These are phyloP conservation scores for Penicillium nordicum DNA, from an alignment of 2,329 filamentous ascomycete species.

Conservation along the genomic window DNA sequence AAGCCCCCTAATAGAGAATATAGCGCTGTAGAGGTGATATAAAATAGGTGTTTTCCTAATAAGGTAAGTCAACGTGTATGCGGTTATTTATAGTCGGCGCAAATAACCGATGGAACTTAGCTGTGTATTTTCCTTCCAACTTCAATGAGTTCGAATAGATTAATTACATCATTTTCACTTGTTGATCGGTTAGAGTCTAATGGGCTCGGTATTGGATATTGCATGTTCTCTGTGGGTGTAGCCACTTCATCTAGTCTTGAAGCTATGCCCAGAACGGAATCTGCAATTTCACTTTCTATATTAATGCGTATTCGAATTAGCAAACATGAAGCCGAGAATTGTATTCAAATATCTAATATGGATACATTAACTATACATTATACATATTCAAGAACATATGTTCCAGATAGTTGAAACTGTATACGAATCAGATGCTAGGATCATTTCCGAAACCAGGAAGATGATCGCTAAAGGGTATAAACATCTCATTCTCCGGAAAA, in stretches of 20 bases:
- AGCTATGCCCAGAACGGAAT: neutral
- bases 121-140: neutral
- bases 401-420: neutral
- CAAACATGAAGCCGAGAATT: neutral
- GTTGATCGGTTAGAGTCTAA: neutral
- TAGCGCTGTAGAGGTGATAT: no score
- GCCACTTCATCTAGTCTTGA: neutral
- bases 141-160: neutral
- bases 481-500: neutral
- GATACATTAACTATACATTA: neutral
- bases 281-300: neutral
- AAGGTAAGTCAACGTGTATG: no score
- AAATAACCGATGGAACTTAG: no score
- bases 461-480: neutral
- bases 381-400: neutral
- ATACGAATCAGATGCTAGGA: neutral
- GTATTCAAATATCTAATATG: neutral
- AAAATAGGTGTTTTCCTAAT: no score
- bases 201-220: neutral
- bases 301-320: neutral
- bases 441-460: neutral
- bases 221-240: neutral
- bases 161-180: neutral
- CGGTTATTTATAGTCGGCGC: no score
- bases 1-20: no score